Evolutionary conservation across 306 rosid species (phyloP).

Genomic region (Phaseolus lunatus): DNA sequence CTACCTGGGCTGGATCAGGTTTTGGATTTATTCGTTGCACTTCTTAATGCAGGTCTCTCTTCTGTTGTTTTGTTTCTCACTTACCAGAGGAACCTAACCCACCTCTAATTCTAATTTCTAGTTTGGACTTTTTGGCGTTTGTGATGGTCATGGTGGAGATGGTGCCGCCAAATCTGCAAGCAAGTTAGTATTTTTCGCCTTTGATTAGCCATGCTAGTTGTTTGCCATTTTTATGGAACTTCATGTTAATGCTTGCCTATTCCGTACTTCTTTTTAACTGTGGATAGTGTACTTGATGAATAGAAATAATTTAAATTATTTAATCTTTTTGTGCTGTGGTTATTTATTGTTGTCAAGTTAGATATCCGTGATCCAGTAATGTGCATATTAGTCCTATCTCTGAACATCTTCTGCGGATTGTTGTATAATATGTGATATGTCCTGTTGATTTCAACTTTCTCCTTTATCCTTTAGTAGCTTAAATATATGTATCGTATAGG

Average conservation of each 20-base stretch:
- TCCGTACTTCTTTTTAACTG: slow-evolving; percentile 11
- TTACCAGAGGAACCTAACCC: slow-evolving; percentile 49
- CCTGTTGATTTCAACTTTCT: slow-evolving; percentile 8
- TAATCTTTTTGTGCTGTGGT: background rate
- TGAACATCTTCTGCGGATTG: slow-evolving; percentile 17
- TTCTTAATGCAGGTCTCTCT: slow-evolving; percentile 34
- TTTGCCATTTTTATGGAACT: slow-evolving; percentile 30
- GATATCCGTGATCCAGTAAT: slow-evolving; percentile 13
- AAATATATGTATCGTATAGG: background rate
- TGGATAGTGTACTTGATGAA: slow-evolving; percentile 9
- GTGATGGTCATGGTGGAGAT: slow-evolving; percentile 97
- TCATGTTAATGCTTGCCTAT: slow-evolving; percentile 8
- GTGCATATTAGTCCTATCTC: slow-evolving; percentile 23
- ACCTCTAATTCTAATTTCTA: slow-evolving; percentile 56
- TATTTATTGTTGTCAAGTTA: slow-evolving; percentile 17
- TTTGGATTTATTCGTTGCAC: slow-evolving; percentile 34
- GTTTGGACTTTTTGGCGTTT: slow-evolving; percentile 93
- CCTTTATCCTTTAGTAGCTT: slow-evolving; percentile 28
- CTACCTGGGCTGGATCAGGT: slow-evolving; percentile 94
- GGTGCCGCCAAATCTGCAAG: slow-evolving; percentile 92
- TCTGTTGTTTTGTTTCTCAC: slow-evolving; percentile 34
- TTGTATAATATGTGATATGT: slow-evolving; percentile 19
- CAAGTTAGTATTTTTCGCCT: slow-evolving; percentile 75
- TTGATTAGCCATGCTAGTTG: slow-evolving; percentile 42
- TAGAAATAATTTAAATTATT: background rate